Base-by-base conservation (phyloP, 1,284 basidiomycete genomes). In the Tilletia horrida region DNA sequence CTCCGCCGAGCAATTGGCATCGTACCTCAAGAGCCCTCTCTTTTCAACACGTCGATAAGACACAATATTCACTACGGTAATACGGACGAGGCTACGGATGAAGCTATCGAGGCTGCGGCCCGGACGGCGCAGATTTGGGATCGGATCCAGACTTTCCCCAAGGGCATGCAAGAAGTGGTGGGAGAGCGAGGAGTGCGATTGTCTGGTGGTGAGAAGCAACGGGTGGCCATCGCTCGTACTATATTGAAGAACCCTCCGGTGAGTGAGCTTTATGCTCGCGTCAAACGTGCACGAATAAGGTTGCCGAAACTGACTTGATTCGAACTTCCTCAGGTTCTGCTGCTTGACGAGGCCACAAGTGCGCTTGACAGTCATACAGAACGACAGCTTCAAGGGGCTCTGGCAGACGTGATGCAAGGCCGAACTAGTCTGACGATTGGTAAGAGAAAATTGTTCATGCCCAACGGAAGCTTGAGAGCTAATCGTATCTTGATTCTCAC, bases 191-290 rank as follows among this genome's bases (percentile, higher is more conserved):
- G 92, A 40, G 88, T 93, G 16, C 84, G 91, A 59, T 83, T 94
- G 61, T 78, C 75, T 4, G 84, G 84, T 0, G 80, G 80, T 42
- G 91, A 92, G 83, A 91, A 91, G 83, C 91, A 93, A 78, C 86
- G 90, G 2, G 90, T 93, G 13, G 90, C 92, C 13, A 89, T 96
- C 75, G 92, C 93, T 0, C 85, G 92, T 63, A 92, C 91, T 2
- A 85, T 95, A 62, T 83, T 91, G 66, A 94, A 94, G 83, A 90
- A 90, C 77, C 90, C 93, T 18, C 55, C 55, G 9, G 64, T 64
- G 63, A 64, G 63, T 50, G 25, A 13, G 14, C 6, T 25, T n/a
- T 27, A 23, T 43, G 18, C 6, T 21, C n/a, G 7, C 45, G 44
- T 16, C 45, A 25, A 23, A 11, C 14, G 45, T 18, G 14, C 29